Base-by-base conservation (phyloP, 2,329 filamentous ascomycete species). In the Fusarium guadeloupense region DNA sequence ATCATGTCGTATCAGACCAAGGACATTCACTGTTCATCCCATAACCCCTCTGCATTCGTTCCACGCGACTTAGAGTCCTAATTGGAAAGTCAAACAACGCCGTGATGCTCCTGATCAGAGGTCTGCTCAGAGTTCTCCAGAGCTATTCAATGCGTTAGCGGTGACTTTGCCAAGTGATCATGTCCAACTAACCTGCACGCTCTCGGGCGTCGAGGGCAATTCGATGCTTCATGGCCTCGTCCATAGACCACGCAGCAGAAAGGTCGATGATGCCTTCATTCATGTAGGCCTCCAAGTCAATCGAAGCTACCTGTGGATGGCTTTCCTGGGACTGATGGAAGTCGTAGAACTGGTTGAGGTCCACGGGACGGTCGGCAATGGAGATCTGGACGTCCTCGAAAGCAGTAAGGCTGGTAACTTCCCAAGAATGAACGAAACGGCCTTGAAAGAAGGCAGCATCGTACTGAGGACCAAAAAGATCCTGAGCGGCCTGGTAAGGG, bases 391-490 rank as follows among this genome's bases (percentile, higher is more conserved):
- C 26, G 28, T 37, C 19, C 34, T 40, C 35, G 17, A 56, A 35
- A 6, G 12, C 19, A 21, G 26, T 9, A n/a, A 55, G 47, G 9
- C 37, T 34, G 7, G 35, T 9, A 12, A 44, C 48, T 20, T 56
- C 39, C 53, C 53, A 53, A 9, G 47, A 26, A 21, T 56, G 49
- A 19, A 54, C 31, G 23, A 19, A 39, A 8, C 28, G 41, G 20
- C 19, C 26, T 30, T 28, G 21, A 30, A 54, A 54, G 17, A 54
- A 54, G 9, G 19, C 19, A 20, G 19, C n/a, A 19, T 52, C 59
- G 13, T 62, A 66, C 1, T 46, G 38, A 2, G 54, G n/a, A 1
- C 66, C 67, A 9, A 70, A 52, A 3, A 71, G 31, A n/a, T 66
- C 59, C 12, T 51, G 66, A 2, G 61, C 57, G 6, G 67, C 70